Base-by-base conservation (phyloP, 2,329 filamentous ascomycete species). In the Fusarium sp. region DNA sequence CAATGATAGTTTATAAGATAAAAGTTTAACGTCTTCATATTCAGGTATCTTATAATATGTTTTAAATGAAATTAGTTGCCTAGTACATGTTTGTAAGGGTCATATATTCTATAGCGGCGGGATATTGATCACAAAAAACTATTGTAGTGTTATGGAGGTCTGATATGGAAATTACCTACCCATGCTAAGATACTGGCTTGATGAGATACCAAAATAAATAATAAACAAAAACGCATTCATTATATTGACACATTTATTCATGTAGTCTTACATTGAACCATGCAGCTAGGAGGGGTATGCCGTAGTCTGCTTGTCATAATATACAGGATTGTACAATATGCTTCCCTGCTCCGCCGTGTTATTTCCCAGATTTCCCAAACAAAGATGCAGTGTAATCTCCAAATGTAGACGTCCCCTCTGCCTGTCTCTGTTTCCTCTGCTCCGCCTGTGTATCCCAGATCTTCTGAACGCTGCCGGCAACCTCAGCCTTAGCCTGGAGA, bases 401-500 rank as follows among this genome's bases (percentile, higher is more conserved):
- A 58, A 82, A 75, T 4, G 79, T 83, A 22, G 77, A 79, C 65
- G 76, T 79, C 8, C 82, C 81, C 22, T 78, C 76, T 20, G 80
- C 80, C 55, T 79, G 76, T 20, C 79, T 87, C 68, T 84, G 82
- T 78, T 86, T 84, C 58, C 88, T 90, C 77, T 88, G 85, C 75
- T 87, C 87, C 80, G 88, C 89, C 75, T 91, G 85, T 77, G 65
- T 72, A 39, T 79, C 77, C 77, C 77, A 79, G 35, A 79, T 79
- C 62, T 75, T 68, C 78, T 88, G 86, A 73, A 87, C 87, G 79
- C 87, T 89, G 74, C 90, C 85, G 77, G 90, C 88, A 77, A 93
- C 85, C 75, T 92, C 87, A 54, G 87, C 82, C 79, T 90, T 90
- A 73, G 89, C 87, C 78, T 89, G 84, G 63, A 88, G 82, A 83